These are phyloP conservation scores for Candida dubliniensis DNA, from an alignment of 1,139 yeast species.

Conservation along the genomic window DNA sequence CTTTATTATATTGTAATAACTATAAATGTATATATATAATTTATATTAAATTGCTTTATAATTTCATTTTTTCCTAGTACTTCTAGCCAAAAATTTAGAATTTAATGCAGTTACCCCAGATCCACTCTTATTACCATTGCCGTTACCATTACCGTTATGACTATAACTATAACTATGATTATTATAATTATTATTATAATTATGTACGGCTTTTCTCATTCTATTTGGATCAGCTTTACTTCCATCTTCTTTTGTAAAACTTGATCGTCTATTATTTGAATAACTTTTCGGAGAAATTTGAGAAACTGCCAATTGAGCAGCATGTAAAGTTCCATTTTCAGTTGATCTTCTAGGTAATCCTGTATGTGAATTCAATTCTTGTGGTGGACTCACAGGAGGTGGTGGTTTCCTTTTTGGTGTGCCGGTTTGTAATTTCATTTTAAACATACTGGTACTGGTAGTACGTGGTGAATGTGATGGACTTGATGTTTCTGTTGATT, in stretches of 20 bases:
- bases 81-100: constrained; percentile 46
- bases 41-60: background rate
- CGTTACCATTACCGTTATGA: background rate
- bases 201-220: background rate
- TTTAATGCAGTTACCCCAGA: constrained; percentile 38
- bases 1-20: background rate
- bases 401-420: constrained; percentile 38
- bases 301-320: constrained; percentile 50
- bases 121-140: constrained; percentile 6
- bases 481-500: background rate
- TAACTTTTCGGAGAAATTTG: constrained; percentile 26
- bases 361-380: constrained; percentile 28
- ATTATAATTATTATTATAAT: too few relatives aligned
- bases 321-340: constrained; percentile 35
- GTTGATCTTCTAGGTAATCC: constrained; percentile 26
- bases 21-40: background rate
- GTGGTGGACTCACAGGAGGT: constrained; percentile 31
- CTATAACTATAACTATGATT: too few relatives aligned
- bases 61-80: constrained; percentile 37
- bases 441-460: constrained; percentile 8
- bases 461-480: constrained; percentile 4
- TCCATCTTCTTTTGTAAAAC: constrained; percentile 37
- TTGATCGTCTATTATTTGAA: constrained; percentile 33
- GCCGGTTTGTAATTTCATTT: constrained; percentile 8
- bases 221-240: constrained; percentile 7